These are phyloP conservation scores for Starmerella gropengiesseri DNA, from an alignment of 805 yeast species.

Conservation along the genomic window DNA sequence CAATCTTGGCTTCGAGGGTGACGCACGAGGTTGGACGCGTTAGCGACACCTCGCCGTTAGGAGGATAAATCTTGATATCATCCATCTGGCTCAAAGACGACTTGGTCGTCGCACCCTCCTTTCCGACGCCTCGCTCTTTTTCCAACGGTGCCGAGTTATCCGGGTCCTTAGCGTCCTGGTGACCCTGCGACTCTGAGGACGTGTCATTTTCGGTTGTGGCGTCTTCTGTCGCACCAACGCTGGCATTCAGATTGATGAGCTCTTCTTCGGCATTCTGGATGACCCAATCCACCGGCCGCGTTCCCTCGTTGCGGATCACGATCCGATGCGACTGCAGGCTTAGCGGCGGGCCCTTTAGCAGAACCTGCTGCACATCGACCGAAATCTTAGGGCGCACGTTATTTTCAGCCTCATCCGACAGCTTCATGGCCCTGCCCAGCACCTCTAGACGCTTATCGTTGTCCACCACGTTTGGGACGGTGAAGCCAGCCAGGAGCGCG, in stretches of 20 bases:
- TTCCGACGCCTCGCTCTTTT: conserved; percentile 1
- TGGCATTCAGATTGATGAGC: neutral
- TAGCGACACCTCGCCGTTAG: conserved; percentile 10
- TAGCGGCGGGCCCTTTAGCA: conserved; percentile 25
- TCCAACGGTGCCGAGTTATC: neutral
- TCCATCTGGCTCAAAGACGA: neutral
- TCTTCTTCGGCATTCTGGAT: conserved; percentile 14
- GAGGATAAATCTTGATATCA: conserved; percentile 11
- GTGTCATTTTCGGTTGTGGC: too few species aligned
- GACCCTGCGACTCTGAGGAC: neutral
- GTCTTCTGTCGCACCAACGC: conserved; percentile 8
- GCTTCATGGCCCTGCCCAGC: conserved; percentile 33
- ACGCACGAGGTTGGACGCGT: conserved; percentile 8
- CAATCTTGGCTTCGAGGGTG: conserved; percentile 7
- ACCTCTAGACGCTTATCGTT: conserved; percentile 30
- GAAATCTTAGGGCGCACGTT: conserved; percentile 34
- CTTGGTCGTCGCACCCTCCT: neutral
- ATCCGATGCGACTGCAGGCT: conserved; percentile 4
- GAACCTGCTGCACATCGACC: conserved; percentile 32
- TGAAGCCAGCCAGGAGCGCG: conserved; percentile 30
- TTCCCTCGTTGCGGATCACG: conserved; percentile 14
- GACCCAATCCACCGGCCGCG: conserved; percentile 16
- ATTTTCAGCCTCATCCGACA: conserved; percentile 38
- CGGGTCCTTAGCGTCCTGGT: neutral
- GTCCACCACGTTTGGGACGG: conserved; percentile 32